Percentiles rank a stretch among this genome's conserved stretches.
These are phyloP conservation scores for Schizophyllum amplum DNA, from an alignment of 1,284 basidiomycete genomes.

Conservation along the genomic window DNA sequence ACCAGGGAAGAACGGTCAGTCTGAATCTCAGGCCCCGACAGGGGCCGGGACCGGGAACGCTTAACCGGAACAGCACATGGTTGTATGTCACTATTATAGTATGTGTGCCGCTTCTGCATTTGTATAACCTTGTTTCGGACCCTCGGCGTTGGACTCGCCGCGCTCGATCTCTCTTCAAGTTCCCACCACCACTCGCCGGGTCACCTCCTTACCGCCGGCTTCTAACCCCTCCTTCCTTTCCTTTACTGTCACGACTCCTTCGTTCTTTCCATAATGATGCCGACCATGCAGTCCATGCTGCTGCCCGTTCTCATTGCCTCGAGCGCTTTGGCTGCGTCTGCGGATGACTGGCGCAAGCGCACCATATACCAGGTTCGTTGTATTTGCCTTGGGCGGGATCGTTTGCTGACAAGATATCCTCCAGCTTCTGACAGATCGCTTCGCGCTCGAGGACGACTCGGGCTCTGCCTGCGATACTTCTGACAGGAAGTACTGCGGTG, in stretches of 20 bases:
- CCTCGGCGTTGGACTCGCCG: too few relatives aligned
- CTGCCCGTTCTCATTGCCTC: neutral
- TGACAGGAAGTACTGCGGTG: slow-evolving; percentile 59
- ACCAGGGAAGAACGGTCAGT: too few relatives aligned
- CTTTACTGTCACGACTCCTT: neutral
- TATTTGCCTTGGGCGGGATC: neutral
- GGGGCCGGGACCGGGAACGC: too few relatives aligned
- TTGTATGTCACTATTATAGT: too few relatives aligned
- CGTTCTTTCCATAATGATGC: neutral
- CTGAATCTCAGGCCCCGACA: too few relatives aligned
- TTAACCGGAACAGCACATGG: too few relatives aligned
- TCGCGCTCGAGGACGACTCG: slow-evolving; percentile 39
- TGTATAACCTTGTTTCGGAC: too few relatives aligned
- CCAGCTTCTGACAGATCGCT: slow-evolving; percentile 65
- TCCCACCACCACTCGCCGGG: neutral
- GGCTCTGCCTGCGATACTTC: slow-evolving; percentile 44
- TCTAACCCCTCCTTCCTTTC: neutral
- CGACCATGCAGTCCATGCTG: neutral
- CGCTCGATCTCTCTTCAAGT: too few relatives aligned
- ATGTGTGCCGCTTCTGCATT: too few relatives aligned
- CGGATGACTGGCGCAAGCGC: slow-evolving; percentile 28
- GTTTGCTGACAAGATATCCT: neutral
- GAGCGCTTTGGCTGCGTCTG: slow-evolving; percentile 21
- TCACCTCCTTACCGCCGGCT: neutral
- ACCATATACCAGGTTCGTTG: slow-evolving; percentile 33